A percentile compares a stretch with the other conserved stretches of the same genome.
Conservation (phyloP, 345 rosid species). For the Hypericum perforatum region DNA sequence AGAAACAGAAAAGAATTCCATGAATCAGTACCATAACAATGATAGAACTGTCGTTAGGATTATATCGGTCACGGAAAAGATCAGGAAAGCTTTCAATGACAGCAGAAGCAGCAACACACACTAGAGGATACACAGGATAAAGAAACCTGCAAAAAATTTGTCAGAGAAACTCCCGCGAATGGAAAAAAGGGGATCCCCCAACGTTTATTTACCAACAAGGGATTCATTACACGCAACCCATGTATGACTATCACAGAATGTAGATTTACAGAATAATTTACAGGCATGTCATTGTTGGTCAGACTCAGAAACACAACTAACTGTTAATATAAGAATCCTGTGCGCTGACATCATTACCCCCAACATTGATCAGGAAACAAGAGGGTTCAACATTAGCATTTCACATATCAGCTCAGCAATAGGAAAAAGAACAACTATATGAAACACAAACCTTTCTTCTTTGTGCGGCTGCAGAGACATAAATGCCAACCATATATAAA, state of each 20-base stretch:
- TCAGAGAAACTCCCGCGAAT: no score
- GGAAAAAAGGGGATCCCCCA: no score
- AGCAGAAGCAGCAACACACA: constrained; percentile 90
- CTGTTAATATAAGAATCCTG: no score
- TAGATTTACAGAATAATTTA: no score
- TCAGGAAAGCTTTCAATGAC: constrained; percentile 96
- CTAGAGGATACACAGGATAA: constrained; percentile 85
- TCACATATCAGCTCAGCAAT: background rate
- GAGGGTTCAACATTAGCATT: background rate
- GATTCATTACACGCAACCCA: no score
- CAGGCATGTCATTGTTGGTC: no score
- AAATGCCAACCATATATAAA: constrained; percentile 85
- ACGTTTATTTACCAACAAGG: no score
- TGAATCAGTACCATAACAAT: constrained; percentile 43
- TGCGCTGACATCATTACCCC: no score
- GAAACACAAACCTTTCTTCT: constrained; percentile 71
- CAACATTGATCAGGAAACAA: background rate
- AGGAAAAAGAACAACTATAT: background rate
- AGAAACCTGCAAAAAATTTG: constrained; percentile 54
- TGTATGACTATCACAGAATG: no score
- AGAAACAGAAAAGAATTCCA: background rate
- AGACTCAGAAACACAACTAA: no score
- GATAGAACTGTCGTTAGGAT: constrained; percentile 36
- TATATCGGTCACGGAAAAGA: constrained; percentile 56
- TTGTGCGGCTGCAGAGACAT: constrained; percentile 98